Conservation (phyloP, 2,329 filamentous ascomycete genomes). For the Neonectria ditissima region DNA sequence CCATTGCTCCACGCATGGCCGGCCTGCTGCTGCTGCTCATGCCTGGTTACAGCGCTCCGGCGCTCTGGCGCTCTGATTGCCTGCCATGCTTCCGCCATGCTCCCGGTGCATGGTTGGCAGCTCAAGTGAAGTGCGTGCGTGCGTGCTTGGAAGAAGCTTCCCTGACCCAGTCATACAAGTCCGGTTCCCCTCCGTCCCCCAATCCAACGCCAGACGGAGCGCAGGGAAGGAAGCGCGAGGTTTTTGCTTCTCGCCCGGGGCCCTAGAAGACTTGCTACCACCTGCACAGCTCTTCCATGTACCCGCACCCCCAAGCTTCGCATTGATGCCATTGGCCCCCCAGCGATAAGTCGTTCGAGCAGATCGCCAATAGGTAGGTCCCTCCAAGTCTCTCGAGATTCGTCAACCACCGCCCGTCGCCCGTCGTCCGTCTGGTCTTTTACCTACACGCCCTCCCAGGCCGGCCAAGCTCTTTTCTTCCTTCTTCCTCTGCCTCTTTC, state of each 20-base stretch:
- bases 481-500: slow-evolving; percentile 10
- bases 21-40: too few species aligned
- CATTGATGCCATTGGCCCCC: slow-evolving; percentile 39
- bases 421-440: slow-evolving; percentile 21
- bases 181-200: slow-evolving; percentile 26
- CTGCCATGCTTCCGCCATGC: not conserved
- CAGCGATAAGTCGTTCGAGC: slow-evolving; percentile 45
- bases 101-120: not conserved
- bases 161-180: slow-evolving; percentile 25
- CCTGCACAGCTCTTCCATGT: slow-evolving; percentile 38
- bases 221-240: slow-evolving; percentile 33
- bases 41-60: too few species aligned
- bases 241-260: slow-evolving; percentile 38
- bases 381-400: slow-evolving; percentile 29
- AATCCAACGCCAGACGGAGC: slow-evolving; percentile 30
- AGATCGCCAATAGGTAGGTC: slow-evolving; percentile 41
- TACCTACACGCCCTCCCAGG: slow-evolving; percentile 43
- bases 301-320: slow-evolving; percentile 42
- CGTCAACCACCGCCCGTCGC: slow-evolving; percentile 16
- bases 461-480: slow-evolving; percentile 25
- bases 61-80: too few species aligned
- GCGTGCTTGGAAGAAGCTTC: slow-evolving; percentile 39
- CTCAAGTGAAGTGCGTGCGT: too few species aligned
- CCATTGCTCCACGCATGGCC: not conserved
- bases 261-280: slow-evolving; percentile 40